Base-by-base conservation (phyloP, 2,329 filamentous ascomycete species). In the Ceratocystis albifundus region DNA sequence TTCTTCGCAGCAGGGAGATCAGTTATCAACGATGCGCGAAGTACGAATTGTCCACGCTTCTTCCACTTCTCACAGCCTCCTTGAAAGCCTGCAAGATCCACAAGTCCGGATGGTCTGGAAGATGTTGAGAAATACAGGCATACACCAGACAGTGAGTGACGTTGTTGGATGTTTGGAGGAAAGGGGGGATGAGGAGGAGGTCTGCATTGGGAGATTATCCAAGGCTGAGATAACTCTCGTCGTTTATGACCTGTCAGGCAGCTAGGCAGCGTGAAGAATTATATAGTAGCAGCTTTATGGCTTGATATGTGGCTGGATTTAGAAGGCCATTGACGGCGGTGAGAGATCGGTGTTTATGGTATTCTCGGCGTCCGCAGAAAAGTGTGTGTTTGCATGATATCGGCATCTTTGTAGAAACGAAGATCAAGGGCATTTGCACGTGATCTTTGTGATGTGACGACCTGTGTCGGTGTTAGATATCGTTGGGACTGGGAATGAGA, bases 211-310 rank as follows among this genome's bases (percentile, higher is more conserved):
- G 48, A 20, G 48, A 22, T 25, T 28, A 53, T 2, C 20, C 48
- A 53, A 15, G 25, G 48, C 20, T 15, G 3, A 15, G 12, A 53
- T 53, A 25, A 17, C 15, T 20, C 2, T 17, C 36, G 28, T 59
- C 8, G 15, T 59, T 32, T 59, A 59, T 59, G 53, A 59, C 53
- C 28, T 32, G 28, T 59, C 53, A 32, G 53, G 3, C 28, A 59
- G 53, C 53, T 7, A 59, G 28, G 28, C 53, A 30, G n/a, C 28
- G 3, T 59, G 53, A 59, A 59, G 53, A 59, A 59, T 32, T 30
- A 59, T 36, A 36, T 36, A 36, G 32, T 36, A 53, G 20, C 25
- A 25, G 20, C 48, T 8, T 53, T 53, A 8, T 53, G 20, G 53
- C 17, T 32, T 17, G 17, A 32, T 59, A 20, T 32, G 53, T 59